Evolutionary conservation across 345 rosid species (phyloP).

Genomic region (Stellera chamaejasme): DNA sequence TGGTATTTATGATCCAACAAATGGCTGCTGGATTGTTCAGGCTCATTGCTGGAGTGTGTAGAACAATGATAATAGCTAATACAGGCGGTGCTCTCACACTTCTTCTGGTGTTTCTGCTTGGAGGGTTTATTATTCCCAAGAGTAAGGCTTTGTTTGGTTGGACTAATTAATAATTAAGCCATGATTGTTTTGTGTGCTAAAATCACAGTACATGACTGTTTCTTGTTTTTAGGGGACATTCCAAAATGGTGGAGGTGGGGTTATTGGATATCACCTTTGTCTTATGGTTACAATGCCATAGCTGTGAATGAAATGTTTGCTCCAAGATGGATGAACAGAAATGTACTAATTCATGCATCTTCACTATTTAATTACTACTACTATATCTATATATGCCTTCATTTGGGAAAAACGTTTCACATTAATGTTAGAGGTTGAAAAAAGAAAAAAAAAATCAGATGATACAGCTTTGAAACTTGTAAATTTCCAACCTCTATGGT

Average conservation of each 20-base stretch:
- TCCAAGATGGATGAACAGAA: conserved; percentile 75
- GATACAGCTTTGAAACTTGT: too few relatives aligned
- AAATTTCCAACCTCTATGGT: too few relatives aligned
- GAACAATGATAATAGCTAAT: conserved; percentile 74
- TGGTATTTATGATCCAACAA: conserved; percentile 68
- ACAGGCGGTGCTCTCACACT: conserved; percentile 71
- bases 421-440: too few relatives aligned
- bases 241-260: conserved; percentile 91
- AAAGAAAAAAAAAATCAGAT: too few relatives aligned
- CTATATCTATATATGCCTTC: too few relatives aligned
- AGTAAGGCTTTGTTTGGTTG: conserved; percentile 21
- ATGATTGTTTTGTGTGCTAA: neutral
- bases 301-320: conserved; percentile 68
- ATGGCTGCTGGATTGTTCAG: conserved; percentile 75
- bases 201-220: neutral
- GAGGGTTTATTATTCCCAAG: conserved; percentile 76
- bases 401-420: too few relatives aligned
- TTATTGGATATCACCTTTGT: conserved; percentile 84
- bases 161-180: neutral
- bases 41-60: conserved; percentile 59
- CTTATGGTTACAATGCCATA: conserved; percentile 63
- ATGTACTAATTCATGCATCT: conserved; percentile 19
- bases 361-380: too few relatives aligned
- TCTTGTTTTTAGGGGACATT: conserved; percentile 39
- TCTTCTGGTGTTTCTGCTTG: conserved; percentile 67